These are phyloP conservation scores for Reutealis trisperma DNA, from an alignment of 345 rosid species.

Conservation along the genomic window DNA sequence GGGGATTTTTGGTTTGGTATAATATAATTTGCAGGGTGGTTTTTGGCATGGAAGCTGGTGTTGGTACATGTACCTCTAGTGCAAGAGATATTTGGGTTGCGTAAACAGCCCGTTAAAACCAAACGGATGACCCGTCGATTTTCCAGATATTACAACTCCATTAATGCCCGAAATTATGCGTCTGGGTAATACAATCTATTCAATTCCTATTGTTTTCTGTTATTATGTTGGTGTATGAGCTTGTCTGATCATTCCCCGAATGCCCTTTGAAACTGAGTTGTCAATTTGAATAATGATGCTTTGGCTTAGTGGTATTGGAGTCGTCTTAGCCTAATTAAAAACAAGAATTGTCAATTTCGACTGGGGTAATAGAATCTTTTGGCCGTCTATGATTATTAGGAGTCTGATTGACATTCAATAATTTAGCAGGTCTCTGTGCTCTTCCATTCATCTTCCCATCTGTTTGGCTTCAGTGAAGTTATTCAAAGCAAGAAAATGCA, in stretches of 20 bases:
- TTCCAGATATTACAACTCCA: conserved; percentile 49
- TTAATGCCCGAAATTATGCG: conserved; percentile 2
- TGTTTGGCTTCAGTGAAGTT: no score
- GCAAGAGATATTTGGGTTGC: conserved; percentile 80
- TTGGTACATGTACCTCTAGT: conserved; percentile 82
- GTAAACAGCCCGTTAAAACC: conserved; percentile 50
- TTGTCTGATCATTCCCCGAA: neutral
- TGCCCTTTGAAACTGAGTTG: neutral
- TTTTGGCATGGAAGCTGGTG: conserved; percentile 84
- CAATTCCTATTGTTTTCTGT: neutral
- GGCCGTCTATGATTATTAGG: neutral
- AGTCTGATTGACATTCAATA: neutral
- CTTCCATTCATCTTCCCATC: neutral
- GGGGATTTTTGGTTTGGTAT: neutral
- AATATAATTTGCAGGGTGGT: conserved; percentile 57
- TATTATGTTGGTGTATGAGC: neutral
- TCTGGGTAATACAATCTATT: conserved; percentile 2
- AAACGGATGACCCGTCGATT: conserved; percentile 54
- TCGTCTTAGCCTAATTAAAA: no score
- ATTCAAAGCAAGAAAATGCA: no score
- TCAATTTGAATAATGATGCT: no score
- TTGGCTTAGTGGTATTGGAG: no score
- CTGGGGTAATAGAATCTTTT: neutral
- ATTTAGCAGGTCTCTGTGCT: neutral
- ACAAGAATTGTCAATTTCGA: neutral